A percentile compares a stretch with the other conserved stretches of the same genome.
Evolutionary conservation across 2,329 filamentous ascomycete genomes (phyloP).

Genomic region (Scedosporium aurantiacum): DNA sequence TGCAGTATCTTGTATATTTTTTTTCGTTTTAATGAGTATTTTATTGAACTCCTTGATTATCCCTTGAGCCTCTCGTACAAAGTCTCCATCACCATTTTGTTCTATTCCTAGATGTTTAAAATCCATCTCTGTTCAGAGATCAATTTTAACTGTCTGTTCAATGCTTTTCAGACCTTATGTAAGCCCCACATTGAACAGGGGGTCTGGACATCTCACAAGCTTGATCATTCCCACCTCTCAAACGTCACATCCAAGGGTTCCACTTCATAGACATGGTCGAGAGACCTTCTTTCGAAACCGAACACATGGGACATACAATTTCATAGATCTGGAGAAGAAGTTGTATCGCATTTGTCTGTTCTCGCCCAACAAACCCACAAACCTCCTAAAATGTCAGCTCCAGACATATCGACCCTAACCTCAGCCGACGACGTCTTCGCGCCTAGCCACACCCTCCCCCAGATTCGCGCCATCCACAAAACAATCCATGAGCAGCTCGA

Average conservation of each 20-base stretch:
- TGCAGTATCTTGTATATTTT: neutral
- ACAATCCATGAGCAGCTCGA: conserved; percentile 47
- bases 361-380: neutral
- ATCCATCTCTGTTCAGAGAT: no score
- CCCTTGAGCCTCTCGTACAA: no score
- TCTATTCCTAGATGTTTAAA: no score
- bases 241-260: neutral
- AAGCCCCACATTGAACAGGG: neutral
- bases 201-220: neutral
- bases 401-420: conserved; percentile 22
- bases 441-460: conserved; percentile 45
- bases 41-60: neutral
- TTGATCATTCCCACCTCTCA: neutral
- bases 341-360: neutral
- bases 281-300: neutral
- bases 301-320: neutral
- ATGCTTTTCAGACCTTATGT: neutral
- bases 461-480: conserved; percentile 53
- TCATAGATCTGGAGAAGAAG: neutral
- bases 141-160: no score
- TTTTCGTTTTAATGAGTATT: neutral
- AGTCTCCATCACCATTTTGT: no score
- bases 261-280: neutral
- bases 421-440: conserved; percentile 45
- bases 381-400: conserved; percentile 7